phyloP scores from a whole-genome alignment of 331 rosid species.

The Malus hybrid region DNA sequence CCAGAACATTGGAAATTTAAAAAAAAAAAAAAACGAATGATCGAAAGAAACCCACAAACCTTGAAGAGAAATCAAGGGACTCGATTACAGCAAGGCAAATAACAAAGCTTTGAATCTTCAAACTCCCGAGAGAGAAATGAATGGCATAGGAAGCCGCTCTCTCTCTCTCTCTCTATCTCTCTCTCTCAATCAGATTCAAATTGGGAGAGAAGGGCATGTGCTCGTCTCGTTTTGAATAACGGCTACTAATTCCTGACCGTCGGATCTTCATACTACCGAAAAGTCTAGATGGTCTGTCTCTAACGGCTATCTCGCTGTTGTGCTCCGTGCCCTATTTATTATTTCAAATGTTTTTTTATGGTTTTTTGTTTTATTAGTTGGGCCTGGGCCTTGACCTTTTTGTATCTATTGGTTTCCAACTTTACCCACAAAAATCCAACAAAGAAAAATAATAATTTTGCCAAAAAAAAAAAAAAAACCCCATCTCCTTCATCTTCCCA shows the following conservation, averaged over 20 bases:
- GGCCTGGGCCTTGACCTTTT: not conserved
- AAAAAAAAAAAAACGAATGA: not conserved
- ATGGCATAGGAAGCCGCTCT: no score
- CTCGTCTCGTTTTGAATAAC: conserved; percentile 32
- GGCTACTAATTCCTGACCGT: conserved; percentile 29
- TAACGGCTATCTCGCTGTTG: conserved; percentile 22
- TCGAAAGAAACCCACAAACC: not conserved
- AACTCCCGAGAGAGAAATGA: not conserved
- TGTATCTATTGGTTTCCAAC: not conserved
- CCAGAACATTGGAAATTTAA: conserved; percentile 2
- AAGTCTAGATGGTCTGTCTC: not conserved
- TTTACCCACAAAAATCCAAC: not conserved
- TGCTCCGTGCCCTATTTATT: not conserved
- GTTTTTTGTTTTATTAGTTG: not conserved
- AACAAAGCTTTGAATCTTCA: not conserved
- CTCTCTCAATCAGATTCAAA: not conserved
- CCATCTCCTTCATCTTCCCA: no score
- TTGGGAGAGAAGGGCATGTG: not conserved
- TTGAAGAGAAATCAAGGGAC: not conserved
- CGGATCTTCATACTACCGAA: conserved; percentile 1
- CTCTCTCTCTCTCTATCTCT: not conserved
- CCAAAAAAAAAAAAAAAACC: not conserved
- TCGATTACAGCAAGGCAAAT: not conserved
- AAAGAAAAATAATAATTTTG: no score
- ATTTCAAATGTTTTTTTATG: not conserved